These are phyloP conservation scores for Macrolepiota dolichaula DNA, from an alignment of 768 basidiomycete species.

Conservation along the genomic window DNA sequence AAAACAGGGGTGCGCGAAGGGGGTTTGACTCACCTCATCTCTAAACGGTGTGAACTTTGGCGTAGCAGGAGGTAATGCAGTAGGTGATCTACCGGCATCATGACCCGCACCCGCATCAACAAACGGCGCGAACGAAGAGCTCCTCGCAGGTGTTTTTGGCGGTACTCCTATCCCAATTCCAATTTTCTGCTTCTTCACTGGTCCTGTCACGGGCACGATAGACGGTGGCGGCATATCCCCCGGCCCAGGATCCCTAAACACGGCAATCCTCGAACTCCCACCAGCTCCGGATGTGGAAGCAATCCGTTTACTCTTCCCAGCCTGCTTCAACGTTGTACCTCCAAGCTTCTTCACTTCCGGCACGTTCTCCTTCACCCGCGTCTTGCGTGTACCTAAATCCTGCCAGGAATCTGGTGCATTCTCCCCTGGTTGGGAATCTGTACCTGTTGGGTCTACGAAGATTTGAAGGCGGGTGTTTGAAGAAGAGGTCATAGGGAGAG, in stretches of 20 bases:
- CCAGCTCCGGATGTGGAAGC: slow-evolving; percentile 29
- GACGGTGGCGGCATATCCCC: slow-evolving; percentile 44
- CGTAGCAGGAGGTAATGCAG: slow-evolving; percentile 34
- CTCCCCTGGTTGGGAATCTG: slow-evolving; percentile 40
- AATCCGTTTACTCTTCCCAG: slow-evolving; percentile 53
- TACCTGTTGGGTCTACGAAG: slow-evolving; percentile 69
- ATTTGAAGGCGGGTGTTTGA: slow-evolving; percentile 63
- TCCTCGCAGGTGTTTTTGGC: slow-evolving; percentile 20
- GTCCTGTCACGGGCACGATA: slow-evolving; percentile 16
- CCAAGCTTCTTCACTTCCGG: slow-evolving; percentile 65
- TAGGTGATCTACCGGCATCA: slow-evolving; percentile 11
- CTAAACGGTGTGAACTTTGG: slow-evolving; percentile 69
- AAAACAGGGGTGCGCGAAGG: slow-evolving; percentile 8
- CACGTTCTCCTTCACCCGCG: slow-evolving; percentile 76
- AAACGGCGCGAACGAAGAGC: slow-evolving; percentile 16
- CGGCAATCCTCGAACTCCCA: slow-evolving; percentile 52
- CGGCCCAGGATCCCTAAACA: slow-evolving; percentile 61
- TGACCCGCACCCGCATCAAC: slow-evolving; percentile 11
- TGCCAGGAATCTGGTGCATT: slow-evolving; percentile 52
- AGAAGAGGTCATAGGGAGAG: slow-evolving; percentile 28
- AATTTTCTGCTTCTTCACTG: slow-evolving; percentile 17
- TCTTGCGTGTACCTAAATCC: slow-evolving; percentile 75
- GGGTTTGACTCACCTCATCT: slow-evolving; percentile 57
- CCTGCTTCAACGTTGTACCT: slow-evolving; percentile 64
- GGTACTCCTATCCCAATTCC: background rate